phyloP scores from a whole-genome alignment of 768 basidiomycete genomes.

The Pleurotus sapidus region DNA sequence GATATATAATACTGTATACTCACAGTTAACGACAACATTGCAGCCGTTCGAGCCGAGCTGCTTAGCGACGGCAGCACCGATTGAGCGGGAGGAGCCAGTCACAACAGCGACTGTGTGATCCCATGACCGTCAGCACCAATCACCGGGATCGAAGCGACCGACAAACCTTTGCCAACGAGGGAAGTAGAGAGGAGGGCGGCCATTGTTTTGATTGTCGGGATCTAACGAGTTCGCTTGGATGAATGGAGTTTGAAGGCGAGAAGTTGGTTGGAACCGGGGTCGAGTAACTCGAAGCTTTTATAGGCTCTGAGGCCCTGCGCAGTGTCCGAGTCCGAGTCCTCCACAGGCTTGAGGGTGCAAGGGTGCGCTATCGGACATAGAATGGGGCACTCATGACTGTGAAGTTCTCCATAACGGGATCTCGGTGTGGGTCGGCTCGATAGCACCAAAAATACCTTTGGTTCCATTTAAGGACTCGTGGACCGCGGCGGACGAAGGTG shows the following conservation, averaged over 20 bases:
- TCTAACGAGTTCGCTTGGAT: not conserved
- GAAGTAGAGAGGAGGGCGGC: conserved; percentile 3
- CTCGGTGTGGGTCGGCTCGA: not conserved
- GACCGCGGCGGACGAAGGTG: no score
- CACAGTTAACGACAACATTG: conserved; percentile 49
- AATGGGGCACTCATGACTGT: not conserved
- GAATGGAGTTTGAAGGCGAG: not conserved
- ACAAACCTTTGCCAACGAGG: conserved; percentile 4
- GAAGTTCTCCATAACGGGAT: not conserved
- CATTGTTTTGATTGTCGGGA: not conserved
- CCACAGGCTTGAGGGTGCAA: not conserved
- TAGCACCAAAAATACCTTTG: not conserved
- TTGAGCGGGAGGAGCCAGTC: conserved; percentile 61
- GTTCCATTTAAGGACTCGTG: not conserved
- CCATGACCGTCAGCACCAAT: not conserved
- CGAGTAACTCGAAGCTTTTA: not conserved
- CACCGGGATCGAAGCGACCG: not conserved
- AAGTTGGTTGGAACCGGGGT: not conserved
- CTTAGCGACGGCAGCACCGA: conserved; percentile 54
- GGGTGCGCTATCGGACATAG: conserved; percentile 1
- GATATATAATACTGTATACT: not conserved
- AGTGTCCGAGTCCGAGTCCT: not conserved
- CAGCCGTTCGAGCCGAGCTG: conserved; percentile 56
- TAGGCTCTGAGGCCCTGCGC: not conserved
- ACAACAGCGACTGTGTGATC: not conserved